phyloP scores from a whole-genome alignment of 768 basidiomycete genomes.

The Rhizopogon vulgaris region DNA sequence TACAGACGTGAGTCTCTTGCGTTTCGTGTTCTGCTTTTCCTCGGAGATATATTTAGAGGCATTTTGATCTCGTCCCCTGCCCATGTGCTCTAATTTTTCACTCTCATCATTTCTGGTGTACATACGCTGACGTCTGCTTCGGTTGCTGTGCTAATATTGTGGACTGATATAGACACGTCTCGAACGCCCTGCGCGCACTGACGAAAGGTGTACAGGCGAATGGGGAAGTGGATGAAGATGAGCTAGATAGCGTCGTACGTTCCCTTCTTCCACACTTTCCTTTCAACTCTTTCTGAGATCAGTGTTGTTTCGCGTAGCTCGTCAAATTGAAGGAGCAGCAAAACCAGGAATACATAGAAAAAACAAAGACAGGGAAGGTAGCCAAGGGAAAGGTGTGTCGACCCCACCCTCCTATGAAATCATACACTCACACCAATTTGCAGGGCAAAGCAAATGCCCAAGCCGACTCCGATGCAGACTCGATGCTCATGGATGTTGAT shows the following conservation, averaged over 20 bases:
- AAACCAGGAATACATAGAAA: conserved; percentile 56
- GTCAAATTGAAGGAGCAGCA: conserved; percentile 65
- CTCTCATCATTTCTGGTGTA: conserved; percentile 3
- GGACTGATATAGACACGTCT: conserved; percentile 52
- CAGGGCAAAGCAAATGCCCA: conserved; percentile 48
- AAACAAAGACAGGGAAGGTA: conserved; percentile 30
- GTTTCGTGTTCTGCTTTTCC: not conserved
- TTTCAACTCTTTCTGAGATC: not conserved
- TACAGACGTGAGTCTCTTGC: conserved; percentile 60
- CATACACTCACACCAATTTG: not conserved
- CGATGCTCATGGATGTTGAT: conserved; percentile 76
- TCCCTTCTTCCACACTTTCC: not conserved
- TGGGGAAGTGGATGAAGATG: conserved; percentile 65
- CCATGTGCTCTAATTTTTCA: not conserved
- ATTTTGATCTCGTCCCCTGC: too few species aligned
- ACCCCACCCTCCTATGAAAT: not conserved
- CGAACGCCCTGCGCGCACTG: conserved; percentile 47
- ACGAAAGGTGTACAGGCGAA: conserved; percentile 65
- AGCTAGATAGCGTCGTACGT: conserved; percentile 67
- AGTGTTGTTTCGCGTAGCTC: conserved; percentile 35
- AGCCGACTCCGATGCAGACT: conserved; percentile 59
- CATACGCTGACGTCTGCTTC: not conserved
- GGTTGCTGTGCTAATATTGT: not conserved
- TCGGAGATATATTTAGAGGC: not conserved
- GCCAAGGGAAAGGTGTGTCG: conserved; percentile 39